Evolutionary conservation across 768 basidiomycete species (phyloP), one percentile per base, ranked within the genome.

Genomic region (Trametes cingulata): DNA sequence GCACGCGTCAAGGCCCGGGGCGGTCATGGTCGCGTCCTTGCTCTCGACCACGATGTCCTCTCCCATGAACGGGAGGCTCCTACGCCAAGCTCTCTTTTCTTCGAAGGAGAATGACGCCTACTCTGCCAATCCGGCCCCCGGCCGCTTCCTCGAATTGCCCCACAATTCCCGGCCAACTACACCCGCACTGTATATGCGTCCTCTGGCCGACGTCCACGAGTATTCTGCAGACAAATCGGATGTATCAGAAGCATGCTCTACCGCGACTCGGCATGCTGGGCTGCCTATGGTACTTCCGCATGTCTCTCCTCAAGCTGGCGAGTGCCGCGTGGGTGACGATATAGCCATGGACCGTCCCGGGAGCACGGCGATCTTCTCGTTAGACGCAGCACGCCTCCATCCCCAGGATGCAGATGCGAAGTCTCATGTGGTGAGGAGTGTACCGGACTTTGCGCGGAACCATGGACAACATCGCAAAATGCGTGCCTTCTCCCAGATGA

Each of bases 41-140:
- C 6, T 12, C 50, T 60, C 52, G 25, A 47, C 54, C 13, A 45
- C 35, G 52, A 41, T 33, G 43, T 15, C 52, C n/a, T 19, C 54
- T 24, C 14, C 24, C 15, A 63, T 63, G 61, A 48, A 55, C 52
- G 61, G 61, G n/a, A 50, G 33, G 19, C 48, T 51, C 14, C 36
- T 62, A 22, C 55, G 61, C 7, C 55, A 57, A 27, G 52, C 45
- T 2, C 50, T 62, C 12, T 62, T 62, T 25, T 40, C 61, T 10
- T 29, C 41, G 14, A 8, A 10, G 14, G 53, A 61, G 2, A 19
- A 33, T 15, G 45, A 53, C 27, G 25, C 20, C 33, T 24, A 22
- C 8, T 19, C 43, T 15, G 29, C n/a, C 24, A 10, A 3, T 13
- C 19, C 4, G 45, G 22, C 20, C 12, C 9, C 22, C 45, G 19